Conservation (phyloP, 2,329 filamentous ascomycete species). For the Colletotrichum eleusines region DNA sequence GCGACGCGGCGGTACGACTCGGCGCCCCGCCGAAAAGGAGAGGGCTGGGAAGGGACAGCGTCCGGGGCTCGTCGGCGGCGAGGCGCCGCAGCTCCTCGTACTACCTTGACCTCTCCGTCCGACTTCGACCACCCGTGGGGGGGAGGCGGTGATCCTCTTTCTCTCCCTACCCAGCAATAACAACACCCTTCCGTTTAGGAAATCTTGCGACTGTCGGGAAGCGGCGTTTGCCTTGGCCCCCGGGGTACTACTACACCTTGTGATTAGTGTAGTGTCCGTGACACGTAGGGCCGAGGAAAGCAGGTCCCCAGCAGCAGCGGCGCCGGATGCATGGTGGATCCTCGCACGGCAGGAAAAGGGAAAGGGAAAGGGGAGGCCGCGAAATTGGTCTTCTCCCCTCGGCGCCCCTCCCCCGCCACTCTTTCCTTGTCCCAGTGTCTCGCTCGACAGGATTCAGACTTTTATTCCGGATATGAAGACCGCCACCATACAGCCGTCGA, state of each 20-base stretch:
- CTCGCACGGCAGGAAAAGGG: neutral
- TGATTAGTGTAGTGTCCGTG: neutral
- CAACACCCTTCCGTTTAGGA: neutral
- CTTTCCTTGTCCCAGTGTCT: slow-evolving; percentile 30
- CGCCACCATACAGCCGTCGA: neutral
- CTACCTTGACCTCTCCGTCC: neutral
- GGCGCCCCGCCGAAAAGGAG: neutral
- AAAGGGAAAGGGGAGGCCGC: neutral
- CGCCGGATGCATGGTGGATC: neutral
- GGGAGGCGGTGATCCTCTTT: neutral
- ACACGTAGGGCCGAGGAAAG: neutral
- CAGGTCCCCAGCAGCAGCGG: neutral
- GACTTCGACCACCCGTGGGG: neutral
- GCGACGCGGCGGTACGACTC: neutral
- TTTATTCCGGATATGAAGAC: neutral
- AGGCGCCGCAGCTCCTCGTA: neutral
- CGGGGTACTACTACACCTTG: neutral
- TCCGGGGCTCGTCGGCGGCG: slow-evolving; percentile 1
- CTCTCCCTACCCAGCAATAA: neutral
- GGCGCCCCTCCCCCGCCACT: slow-evolving; percentile 8
- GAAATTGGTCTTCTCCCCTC: slow-evolving; percentile 1
- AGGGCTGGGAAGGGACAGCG: neutral
- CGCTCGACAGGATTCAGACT: slow-evolving; percentile 14
- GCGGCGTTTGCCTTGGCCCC: neutral
- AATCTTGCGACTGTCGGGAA: neutral